phyloP scores from a whole-genome alignment of 2,329 filamentous ascomycete genomes.

The Aspergillus ochraceus region DNA sequence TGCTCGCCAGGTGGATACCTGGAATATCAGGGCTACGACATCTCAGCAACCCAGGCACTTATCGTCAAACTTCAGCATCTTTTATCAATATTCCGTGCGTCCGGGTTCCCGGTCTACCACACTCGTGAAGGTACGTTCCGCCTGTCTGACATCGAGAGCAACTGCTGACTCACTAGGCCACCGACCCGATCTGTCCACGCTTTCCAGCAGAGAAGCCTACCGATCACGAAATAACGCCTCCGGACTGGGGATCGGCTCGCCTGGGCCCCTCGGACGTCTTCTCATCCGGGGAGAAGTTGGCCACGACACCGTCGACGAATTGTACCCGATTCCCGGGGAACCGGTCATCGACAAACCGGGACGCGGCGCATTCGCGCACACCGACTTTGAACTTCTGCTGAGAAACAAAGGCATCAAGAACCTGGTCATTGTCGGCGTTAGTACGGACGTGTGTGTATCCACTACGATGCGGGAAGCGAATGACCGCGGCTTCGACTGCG shows the following conservation, averaged over 20 bases:
- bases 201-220: conserved; percentile 55
- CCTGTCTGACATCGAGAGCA: neutral
- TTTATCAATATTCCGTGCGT: conserved; percentile 39
- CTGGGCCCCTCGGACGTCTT: conserved; percentile 58
- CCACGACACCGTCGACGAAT: conserved; percentile 57
- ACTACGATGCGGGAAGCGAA: conserved; percentile 58
- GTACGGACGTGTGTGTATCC: conserved; percentile 57
- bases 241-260: conserved; percentile 52
- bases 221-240: conserved; percentile 55
- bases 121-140: conserved; percentile 44
- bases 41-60: conserved; percentile 38
- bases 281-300: conserved; percentile 59
- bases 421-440: conserved; percentile 55
- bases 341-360: conserved; percentile 58
- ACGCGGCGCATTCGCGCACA: conserved; percentile 54
- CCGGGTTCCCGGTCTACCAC: conserved; percentile 45
- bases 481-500: conserved; percentile 56
- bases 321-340: conserved; percentile 50
- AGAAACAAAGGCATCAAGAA: conserved; percentile 54
- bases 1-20: conserved; percentile 47
- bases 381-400: conserved; percentile 55
- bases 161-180: conserved; percentile 37
- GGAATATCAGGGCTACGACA: conserved; percentile 47
- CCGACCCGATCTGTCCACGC: conserved; percentile 56
- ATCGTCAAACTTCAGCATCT: conserved; percentile 44